These are phyloP conservation scores for Gaeumannomyces tritici DNA, from an alignment of 2,329 filamentous ascomycete species.

Conservation along the genomic window DNA sequence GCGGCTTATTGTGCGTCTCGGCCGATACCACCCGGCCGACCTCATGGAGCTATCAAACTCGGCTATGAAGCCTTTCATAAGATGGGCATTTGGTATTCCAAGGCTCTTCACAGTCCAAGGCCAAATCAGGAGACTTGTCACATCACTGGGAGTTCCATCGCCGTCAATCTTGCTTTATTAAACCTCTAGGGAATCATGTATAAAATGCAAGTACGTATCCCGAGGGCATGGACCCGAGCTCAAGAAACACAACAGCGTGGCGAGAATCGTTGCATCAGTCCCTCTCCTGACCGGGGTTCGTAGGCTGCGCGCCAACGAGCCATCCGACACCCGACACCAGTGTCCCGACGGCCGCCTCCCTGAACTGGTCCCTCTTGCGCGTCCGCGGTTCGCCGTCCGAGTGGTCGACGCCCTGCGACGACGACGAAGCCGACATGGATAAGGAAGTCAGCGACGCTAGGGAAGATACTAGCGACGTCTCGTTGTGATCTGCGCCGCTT, in stretches of 20 bases:
- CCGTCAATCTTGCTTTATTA: no score
- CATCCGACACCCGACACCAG: conserved; percentile 58
- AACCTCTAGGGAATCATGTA: no score
- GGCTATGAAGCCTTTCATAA: no score
- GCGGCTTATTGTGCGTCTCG: no score
- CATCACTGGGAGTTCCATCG: no score
- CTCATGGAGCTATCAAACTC: no score
- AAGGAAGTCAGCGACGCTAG: neutral
- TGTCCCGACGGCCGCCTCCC: conserved; percentile 57
- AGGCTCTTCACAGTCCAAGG: no score
- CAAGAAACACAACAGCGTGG: neutral
- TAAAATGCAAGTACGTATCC: neutral
- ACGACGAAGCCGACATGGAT: neutral
- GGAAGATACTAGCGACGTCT: neutral
- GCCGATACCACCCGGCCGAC: no score
- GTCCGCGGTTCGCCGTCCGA: conserved; percentile 20
- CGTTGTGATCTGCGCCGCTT: neutral
- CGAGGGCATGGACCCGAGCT: neutral
- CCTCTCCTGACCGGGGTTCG: conserved; percentile 15
- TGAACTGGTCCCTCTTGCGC: conserved; percentile 63
- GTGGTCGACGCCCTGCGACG: conserved; percentile 1
- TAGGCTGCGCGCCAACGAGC: conserved; percentile 50
- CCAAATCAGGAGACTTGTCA: no score
- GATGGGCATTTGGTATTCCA: no score
- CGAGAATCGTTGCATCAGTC: neutral